phyloP scores from a whole-genome alignment of 2,329 filamentous ascomycete species.

The Neofusicoccum umdonicola region DNA sequence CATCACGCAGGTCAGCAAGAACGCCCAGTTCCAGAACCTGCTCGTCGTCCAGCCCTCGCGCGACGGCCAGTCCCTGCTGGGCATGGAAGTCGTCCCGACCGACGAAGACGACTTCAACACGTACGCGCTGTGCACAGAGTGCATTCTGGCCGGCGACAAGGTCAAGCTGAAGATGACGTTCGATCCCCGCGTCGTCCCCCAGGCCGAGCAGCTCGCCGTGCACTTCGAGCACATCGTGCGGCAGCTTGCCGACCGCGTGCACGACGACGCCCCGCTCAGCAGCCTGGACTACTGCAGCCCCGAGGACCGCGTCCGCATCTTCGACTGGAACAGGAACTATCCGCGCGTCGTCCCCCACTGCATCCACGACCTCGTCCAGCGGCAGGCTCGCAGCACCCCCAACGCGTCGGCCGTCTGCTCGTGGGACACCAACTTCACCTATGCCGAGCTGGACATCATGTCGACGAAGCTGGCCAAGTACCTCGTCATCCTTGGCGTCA shows the following conservation, averaged over 20 bases:
- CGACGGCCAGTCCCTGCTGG: slow-evolving; percentile 3
- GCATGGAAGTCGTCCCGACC: slow-evolving; percentile 11
- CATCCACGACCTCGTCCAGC: slow-evolving; percentile 48
- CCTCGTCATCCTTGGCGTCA: slow-evolving; percentile 34
- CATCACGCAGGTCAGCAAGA: not conserved
- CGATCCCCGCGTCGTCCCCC: not conserved
- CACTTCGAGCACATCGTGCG: not conserved
- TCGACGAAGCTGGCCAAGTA: slow-evolving; percentile 37
- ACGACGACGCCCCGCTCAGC: not conserved
- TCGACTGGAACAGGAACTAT: slow-evolving; percentile 6
- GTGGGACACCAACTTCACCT: slow-evolving; percentile 52
- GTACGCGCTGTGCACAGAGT: slow-evolving; percentile 20
- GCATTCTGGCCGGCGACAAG: not conserved
- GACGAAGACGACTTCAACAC: slow-evolving; percentile 3
- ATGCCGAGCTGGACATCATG: slow-evolving; percentile 42
- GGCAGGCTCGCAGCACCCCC: slow-evolving; percentile 27
- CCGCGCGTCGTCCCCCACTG: slow-evolving; percentile 29
- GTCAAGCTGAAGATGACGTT: not conserved
- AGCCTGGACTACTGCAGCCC: not conserved
- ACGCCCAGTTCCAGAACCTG: slow-evolving; percentile 6
- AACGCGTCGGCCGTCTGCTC: slow-evolving; percentile 47
- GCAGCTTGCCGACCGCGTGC: slow-evolving; percentile 2
- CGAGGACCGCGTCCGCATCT: not conserved
- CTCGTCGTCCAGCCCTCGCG: slow-evolving; percentile 4
- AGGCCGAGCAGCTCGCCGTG: not conserved